Conservation (phyloP, 495 filamentous ascomycete genomes). For the Aspergillus funiculosus region DNA sequence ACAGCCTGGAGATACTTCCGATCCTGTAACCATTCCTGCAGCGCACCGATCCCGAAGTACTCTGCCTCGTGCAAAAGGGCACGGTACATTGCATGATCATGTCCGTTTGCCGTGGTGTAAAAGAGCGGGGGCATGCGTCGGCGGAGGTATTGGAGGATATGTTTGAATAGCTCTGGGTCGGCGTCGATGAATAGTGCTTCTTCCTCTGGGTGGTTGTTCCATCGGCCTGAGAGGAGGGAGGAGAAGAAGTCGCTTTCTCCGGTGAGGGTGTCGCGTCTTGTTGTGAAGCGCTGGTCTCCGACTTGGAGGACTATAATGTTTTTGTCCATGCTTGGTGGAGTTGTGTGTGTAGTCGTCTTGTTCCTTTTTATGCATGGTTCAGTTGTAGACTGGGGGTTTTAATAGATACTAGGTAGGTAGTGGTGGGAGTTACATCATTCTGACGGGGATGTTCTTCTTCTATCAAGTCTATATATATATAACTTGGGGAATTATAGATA, state of each 20-base stretch:
- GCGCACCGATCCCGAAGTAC: constrained; percentile 1
- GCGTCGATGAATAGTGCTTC: constrained; percentile 12
- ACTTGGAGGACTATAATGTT: too few species aligned
- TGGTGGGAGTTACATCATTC: not conserved
- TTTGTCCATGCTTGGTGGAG: too few species aligned
- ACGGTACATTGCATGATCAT: constrained; percentile 1
- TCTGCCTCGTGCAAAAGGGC: constrained; percentile 8
- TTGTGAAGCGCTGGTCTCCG: constrained; percentile 6
- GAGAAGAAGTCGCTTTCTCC: constrained; percentile 7
- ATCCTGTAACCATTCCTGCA: constrained; percentile 1
- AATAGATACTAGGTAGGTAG: too few species aligned
- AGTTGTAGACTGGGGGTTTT: too few species aligned
- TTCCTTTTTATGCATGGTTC: too few species aligned
- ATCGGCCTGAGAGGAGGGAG: constrained; percentile 4
- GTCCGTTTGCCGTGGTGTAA: constrained; percentile 2
- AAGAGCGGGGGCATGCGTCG: constrained; percentile 5
- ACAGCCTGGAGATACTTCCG: not conserved
- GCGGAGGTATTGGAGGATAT: constrained; percentile 11
- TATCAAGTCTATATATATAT: not conserved
- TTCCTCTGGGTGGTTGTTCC: not conserved
- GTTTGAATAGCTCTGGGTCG: constrained; percentile 7
- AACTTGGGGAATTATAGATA: constrained; percentile 17
- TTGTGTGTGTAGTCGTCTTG: too few species aligned
- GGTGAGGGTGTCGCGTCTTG: constrained; percentile 1
- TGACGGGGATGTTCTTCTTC: not conserved